Base-by-base conservation (phyloP, 208 protist genomes). In the Porcisia deanei region DNA sequence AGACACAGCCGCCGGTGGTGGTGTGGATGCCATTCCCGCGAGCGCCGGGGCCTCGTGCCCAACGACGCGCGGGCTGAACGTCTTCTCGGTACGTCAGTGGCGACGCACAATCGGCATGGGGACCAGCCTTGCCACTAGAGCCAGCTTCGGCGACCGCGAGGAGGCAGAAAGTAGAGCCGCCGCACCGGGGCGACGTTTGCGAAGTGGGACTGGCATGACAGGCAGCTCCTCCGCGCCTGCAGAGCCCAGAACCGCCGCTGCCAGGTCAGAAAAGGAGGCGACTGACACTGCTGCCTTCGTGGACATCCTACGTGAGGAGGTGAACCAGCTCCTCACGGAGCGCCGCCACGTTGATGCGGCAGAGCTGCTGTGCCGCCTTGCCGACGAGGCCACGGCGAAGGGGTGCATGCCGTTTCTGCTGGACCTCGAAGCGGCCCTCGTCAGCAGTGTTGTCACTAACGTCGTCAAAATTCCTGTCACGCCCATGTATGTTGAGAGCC, bases 51-150 rank as follows among this genome's bases (percentile, higher is more conserved):
- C 71, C 53, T 80, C 83, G 9, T 67, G 82, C 30, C 73, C 85
- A 10, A 94, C 89, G n/a, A 96, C 91, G 12, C 88, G 85, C n/a
- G 76, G 76, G 39, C 80, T 96, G 6, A 90, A 90, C 72, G 87
- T 91, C 22, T 72, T 84, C 5, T 96, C 91, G 4, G 64, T 91
- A 41, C 76, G 79, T 47, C 82, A 92, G 64, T 96, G 91, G 91
- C 82, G 84, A n/a, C 74, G 84, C 57, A 71, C 67, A 1, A 84
- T 89, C 61, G 83, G 77, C 67, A 45, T 71, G 61, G 75, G 70
- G 22, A 37, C 52, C 57, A 34, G 2, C 22, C 60, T 49, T 43
- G 54, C 30, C 58, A 8, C 84, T 68, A 39, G 65, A 52, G 60
- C 14, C 69, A 6, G 65, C 77, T 4, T 34, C 63, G 43, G 41